phyloP scores from a whole-genome alignment of 371 early-diverging fungal genomes.

The Nosema muscidifuracis region DNA sequence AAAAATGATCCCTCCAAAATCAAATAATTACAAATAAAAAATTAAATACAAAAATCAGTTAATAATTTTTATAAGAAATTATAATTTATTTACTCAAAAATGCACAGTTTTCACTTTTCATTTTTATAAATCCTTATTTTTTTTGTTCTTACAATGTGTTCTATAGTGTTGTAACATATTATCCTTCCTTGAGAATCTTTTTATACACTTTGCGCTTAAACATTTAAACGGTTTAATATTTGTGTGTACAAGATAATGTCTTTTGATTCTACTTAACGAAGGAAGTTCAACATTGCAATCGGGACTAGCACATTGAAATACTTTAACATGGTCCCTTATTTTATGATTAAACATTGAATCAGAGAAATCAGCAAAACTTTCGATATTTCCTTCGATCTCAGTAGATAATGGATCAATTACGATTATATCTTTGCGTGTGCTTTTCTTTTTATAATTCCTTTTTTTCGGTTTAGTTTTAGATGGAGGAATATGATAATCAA shows the following conservation, averaged over 20 bases:
- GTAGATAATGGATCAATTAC: too few relatives aligned
- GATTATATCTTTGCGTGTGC: too few relatives aligned
- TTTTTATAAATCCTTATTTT: too few relatives aligned
- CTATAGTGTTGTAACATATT: conserved; percentile 65
- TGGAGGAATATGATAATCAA: too few relatives aligned
- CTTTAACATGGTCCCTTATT: conserved; percentile 23
- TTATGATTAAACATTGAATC: conserved; percentile 51
- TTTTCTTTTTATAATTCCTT: not conserved
- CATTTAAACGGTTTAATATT: conserved; percentile 63
- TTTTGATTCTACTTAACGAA: conserved; percentile 58
- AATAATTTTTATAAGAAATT: too few relatives aligned
- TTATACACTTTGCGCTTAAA: conserved; percentile 58
- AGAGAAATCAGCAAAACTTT: conserved; percentile 48
- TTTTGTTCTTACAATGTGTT: conserved; percentile 53
- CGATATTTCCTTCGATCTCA: not conserved
- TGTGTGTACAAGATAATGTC: conserved; percentile 64
- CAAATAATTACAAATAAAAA: too few relatives aligned
- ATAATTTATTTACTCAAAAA: too few relatives aligned
- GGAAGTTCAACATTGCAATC: conserved; percentile 61
- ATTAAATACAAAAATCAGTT: too few relatives aligned
- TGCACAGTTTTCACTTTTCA: too few relatives aligned
- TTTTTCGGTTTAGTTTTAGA: not conserved
- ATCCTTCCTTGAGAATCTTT: conserved; percentile 63
- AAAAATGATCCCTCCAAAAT: too few relatives aligned
- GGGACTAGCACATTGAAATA: conserved; percentile 56